phyloP scores from a whole-genome alignment of 2,329 filamentous ascomycete genomes.

The Fusarium anthophilum region DNA sequence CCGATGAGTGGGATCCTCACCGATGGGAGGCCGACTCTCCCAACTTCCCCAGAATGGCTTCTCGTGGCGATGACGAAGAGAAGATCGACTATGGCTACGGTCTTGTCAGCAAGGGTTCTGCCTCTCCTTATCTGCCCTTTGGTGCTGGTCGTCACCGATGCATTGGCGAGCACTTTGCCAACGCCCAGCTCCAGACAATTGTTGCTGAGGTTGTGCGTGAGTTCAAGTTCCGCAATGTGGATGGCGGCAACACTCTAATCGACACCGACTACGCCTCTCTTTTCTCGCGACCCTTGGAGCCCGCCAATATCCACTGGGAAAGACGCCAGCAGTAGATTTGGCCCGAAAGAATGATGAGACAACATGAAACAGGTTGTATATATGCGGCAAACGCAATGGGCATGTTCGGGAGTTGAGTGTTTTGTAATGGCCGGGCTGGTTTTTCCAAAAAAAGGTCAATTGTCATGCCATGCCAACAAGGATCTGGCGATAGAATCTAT shows the following conservation, averaged over 20 bases:
- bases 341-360: constrained; percentile 18
- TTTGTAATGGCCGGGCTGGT: constrained; percentile 40
- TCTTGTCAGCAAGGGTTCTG: constrained; percentile 88
- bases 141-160: constrained; percentile 92
- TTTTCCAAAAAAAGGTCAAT: constrained; percentile 35
- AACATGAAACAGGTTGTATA: constrained; percentile 40
- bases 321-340: constrained; percentile 62
- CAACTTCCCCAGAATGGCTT: constrained; percentile 58
- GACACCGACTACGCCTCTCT: constrained; percentile 75
- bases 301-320: constrained; percentile 80
- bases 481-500: constrained; percentile 37
- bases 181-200: constrained; percentile 90
- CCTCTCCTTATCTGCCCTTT: constrained; percentile 92
- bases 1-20: constrained; percentile 86
- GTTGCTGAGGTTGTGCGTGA: constrained; percentile 77
- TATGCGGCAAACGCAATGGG: constrained; percentile 39
- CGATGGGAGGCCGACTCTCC: constrained; percentile 80
- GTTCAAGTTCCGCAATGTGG: constrained; percentile 82
- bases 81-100: constrained; percentile 96
- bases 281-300: constrained; percentile 77
- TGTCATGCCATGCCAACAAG: constrained; percentile 33
- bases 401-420: constrained; percentile 40
- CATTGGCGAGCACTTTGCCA: constrained; percentile 97
- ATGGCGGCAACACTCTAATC: constrained; percentile 74
- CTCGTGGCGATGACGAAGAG: constrained; percentile 69